Conservation (phyloP, 768 basidiomycete genomes). For the Mycena venus region DNA sequence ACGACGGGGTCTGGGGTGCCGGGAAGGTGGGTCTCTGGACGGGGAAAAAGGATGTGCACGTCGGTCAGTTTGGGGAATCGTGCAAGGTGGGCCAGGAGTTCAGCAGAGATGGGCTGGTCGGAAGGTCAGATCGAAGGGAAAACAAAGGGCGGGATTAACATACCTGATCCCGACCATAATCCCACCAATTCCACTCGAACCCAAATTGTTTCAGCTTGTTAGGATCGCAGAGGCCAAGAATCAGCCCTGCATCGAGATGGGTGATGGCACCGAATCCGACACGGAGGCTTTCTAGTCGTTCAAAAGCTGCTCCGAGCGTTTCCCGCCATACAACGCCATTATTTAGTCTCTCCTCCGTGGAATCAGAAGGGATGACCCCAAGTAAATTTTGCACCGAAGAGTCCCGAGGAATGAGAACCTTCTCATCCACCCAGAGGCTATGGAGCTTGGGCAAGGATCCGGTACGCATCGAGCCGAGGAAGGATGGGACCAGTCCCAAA, state of each 20-base stretch:
- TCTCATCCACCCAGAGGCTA: constrained; percentile 38
- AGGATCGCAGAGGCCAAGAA: constrained; percentile 9
- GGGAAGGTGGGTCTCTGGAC: neutral
- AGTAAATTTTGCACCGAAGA: neutral
- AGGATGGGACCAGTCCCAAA: constrained; percentile 30
- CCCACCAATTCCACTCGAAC: constrained; percentile 25
- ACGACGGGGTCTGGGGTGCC: neutral
- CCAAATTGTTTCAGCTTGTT: constrained; percentile 15
- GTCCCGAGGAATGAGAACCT: neutral
- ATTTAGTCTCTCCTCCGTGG: neutral
- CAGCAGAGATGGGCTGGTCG: neutral
- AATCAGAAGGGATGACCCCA: neutral
- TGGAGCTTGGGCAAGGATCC: constrained; percentile 30
- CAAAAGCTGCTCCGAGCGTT: neutral
- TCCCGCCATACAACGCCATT: neutral
- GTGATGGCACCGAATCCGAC: constrained; percentile 14
- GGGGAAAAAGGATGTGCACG: constrained; percentile 22
- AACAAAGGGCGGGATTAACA: neutral
- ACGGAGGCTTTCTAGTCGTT: constrained; percentile 8
- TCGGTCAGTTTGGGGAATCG: constrained; percentile 1
- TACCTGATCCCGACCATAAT: constrained; percentile 10
- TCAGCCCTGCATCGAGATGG: neutral
- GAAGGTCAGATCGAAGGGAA: neutral
- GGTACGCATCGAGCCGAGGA: constrained; percentile 6
- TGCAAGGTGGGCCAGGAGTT: neutral